Base-by-base conservation (phyloP, 148 eudicot species). In the Nepenthes mirabilis region DNA sequence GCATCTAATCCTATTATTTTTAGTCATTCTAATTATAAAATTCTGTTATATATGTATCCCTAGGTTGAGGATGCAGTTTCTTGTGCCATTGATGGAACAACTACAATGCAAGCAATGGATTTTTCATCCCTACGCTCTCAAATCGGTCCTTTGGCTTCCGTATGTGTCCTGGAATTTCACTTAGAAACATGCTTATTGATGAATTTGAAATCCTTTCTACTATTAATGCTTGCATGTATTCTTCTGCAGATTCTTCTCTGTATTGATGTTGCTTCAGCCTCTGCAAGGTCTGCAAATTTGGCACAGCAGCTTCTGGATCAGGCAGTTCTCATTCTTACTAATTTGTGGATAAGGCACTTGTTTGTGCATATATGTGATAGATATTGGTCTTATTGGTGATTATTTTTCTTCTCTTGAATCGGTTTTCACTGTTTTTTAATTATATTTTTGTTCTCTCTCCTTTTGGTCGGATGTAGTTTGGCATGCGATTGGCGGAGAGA, bases 21-120 rank as follows among this genome's bases (percentile, higher is more conserved):
- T 23, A 23, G 23, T 23, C 23, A 23, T 23, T 23, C 23, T 23
- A 23, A 23, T 23, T 23, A 23, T 23, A 23, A 23, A 23, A 23
- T 23, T 23, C 23, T 23, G 23, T 23, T 23, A 23, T 23, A 23
- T 37, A 12, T 61, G 47, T 53, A n/a, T 56, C 64, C 14, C 59
- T 58, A 93, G 99, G 91, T 84, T 74, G 87, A 86, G 70, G 91
- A 88, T 79, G 95, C 85, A 11, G 96, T 88, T 40, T 83, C 86
- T 43, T 89, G 91, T 70, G 95, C 99, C 70, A 83, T 87, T 59
- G 89, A 80, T 83, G 99, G 77, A 57, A 77, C 68, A 56, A 55
- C 73, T 36, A 64, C 84, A 52, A 74, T 75, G 67, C 95, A 93
- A 72, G 99, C 88, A 59, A 75, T 93, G 37, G 91, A 93, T 75